Evolutionary conservation across 2,329 filamentous ascomycete species (phyloP).

Genomic region (Podosphaera fusca): DNA sequence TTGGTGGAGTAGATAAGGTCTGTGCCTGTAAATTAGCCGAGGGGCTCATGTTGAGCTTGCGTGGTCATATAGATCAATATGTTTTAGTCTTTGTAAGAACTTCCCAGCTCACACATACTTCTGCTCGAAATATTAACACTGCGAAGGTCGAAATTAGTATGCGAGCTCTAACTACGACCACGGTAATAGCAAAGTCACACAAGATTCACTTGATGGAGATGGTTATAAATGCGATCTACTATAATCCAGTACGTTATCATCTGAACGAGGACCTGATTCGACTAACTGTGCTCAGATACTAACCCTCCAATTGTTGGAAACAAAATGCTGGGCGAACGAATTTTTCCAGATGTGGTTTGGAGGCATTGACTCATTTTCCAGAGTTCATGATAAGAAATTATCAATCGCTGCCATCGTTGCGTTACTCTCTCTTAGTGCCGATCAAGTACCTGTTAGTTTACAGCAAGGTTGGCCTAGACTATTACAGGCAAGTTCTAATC

Average conservation of each 20-base stretch:
- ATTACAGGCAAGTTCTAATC: slow-evolving; percentile 26
- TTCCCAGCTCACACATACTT: not conserved
- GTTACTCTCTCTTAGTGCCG: slow-evolving; percentile 54
- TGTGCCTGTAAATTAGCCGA: slow-evolving; percentile 96
- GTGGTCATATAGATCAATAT: slow-evolving; percentile 69
- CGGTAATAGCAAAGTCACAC: slow-evolving; percentile 78
- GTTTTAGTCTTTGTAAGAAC: slow-evolving; percentile 47
- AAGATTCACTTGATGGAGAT: slow-evolving; percentile 96
- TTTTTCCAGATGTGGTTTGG: slow-evolving; percentile 98
- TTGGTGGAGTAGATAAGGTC: slow-evolving; percentile 81
- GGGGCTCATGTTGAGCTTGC: slow-evolving; percentile 87
- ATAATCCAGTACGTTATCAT: slow-evolving; percentile 43
- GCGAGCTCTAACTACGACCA: slow-evolving; percentile 49
- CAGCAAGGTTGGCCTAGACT: slow-evolving; percentile 88
- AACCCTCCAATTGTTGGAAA: slow-evolving; percentile 68
- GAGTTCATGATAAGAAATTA: slow-evolving; percentile 96
- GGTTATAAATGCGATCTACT: slow-evolving; percentile 95
- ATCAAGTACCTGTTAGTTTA: slow-evolving; percentile 75
- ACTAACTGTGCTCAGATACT: slow-evolving; percentile 23
- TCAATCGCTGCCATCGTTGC: slow-evolving; percentile 84
- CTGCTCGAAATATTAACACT: slow-evolving; percentile 3
- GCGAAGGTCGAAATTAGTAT: slow-evolving; percentile 54
- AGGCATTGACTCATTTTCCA: slow-evolving; percentile 75
- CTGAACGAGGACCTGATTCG: not conserved
- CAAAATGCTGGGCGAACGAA: slow-evolving; percentile 87